Base-by-base conservation (phyloP, 768 basidiomycete genomes). In the Suillus occidentalis region DNA sequence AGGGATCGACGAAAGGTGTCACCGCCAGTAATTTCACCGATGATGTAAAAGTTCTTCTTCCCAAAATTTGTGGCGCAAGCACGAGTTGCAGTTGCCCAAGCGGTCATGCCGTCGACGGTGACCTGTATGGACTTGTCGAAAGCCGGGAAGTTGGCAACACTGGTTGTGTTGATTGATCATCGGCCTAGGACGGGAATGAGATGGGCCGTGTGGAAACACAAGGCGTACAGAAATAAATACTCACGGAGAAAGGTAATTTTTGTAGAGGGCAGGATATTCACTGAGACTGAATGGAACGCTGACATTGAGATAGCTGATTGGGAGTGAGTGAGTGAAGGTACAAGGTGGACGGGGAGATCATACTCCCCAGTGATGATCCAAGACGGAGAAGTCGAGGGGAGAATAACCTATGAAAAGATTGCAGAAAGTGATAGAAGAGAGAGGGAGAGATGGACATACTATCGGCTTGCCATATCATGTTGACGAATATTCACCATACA, bases 391-490 rank as follows among this genome's bases (percentile, higher is more conserved):
- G 75, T 97, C 95, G 66, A 97, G 83, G 4, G 95, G 92, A 31
- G 95, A 97, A 75, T 97, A 97, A 77, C 94, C 94, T 93, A 64
- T 1, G 25, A 42, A 25, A 18, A 70, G 66, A n/a, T 49, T 39
- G 10, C 7, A 1, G 45, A 61, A 62, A 68, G 68, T 40, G 58
- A 60, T 56, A 49, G n/a, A n/a, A 58, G 9, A 43, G 47, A 56
- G 64, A 68, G 34, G 61, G 36, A 25, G 47, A 49, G 13, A 13
- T 3, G 6, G 43, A 47, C 50, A 47, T 36, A 95, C 95, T 94
- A 84, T 97, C 95, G 5, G 94, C 91, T 73, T 95, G 90, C 95
- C 95, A 97, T n/a, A 94, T 78, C 95, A 95, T 95, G 83, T 97
- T 97, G 66, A 97, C 67, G 77, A 94, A 97, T 61, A 89, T 87